A percentile compares a stretch with the other conserved stretches of the same genome.
phyloP scores from a whole-genome alignment of 2,329 filamentous ascomycete genomes.

The Claviceps africana region DNA sequence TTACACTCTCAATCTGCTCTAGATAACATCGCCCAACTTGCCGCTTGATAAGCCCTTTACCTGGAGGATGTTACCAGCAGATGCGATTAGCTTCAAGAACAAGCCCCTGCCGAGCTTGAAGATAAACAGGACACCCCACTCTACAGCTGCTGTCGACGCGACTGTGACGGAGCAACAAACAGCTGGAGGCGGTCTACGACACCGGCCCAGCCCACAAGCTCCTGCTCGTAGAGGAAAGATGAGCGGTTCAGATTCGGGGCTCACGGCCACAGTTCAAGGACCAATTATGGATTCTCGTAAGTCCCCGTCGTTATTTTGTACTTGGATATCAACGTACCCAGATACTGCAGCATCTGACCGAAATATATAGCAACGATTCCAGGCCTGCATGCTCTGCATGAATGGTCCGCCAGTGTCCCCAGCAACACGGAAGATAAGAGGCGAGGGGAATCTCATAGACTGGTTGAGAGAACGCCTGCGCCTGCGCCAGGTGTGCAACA shows the following conservation, averaged over 20 bases:
- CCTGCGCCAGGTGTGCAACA: not conserved
- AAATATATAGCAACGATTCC: slow-evolving; percentile 46
- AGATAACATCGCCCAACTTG: slow-evolving; percentile 3
- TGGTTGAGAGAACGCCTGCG: slow-evolving; percentile 11
- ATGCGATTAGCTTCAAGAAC: slow-evolving; percentile 39
- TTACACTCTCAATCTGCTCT: slow-evolving; percentile 3
- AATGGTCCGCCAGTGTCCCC: slow-evolving; percentile 50
- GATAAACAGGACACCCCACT: slow-evolving; percentile 31
- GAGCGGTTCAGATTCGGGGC: slow-evolving; percentile 49
- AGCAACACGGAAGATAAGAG: slow-evolving; percentile 2
- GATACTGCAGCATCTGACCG: slow-evolving; percentile 8
- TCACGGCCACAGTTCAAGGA: slow-evolving; percentile 57
- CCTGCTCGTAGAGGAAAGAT: slow-evolving; percentile 46
- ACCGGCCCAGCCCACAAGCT: slow-evolving; percentile 24
- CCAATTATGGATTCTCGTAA: slow-evolving; percentile 56
- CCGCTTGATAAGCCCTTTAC: slow-evolving; percentile 32
- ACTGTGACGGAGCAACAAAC: slow-evolving; percentile 27
- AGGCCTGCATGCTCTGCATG: slow-evolving; percentile 48
- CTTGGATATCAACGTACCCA: too few relatives aligned
- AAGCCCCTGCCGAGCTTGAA: slow-evolving; percentile 28
- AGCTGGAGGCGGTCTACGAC: slow-evolving; percentile 14
- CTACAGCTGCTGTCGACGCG: slow-evolving; percentile 33
- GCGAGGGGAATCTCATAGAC: slow-evolving; percentile 12
- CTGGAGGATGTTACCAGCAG: slow-evolving; percentile 46
- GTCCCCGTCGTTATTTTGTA: slow-evolving; percentile 15